Conservation (phyloP, 768 basidiomycete species). For the Suillus cothurnatus region DNA sequence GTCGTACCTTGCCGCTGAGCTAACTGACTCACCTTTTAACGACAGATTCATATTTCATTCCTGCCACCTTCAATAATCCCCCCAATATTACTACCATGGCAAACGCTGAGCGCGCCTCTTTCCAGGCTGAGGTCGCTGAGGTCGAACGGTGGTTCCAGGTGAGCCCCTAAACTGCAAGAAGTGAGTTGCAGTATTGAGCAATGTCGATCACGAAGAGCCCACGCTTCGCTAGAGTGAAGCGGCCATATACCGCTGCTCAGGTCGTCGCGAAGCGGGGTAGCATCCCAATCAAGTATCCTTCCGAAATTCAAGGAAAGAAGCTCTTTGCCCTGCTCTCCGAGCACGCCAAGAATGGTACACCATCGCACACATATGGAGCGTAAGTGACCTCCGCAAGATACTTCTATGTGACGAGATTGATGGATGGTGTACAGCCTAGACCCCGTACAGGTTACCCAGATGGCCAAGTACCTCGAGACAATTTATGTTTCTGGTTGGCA, state of each 20-base stretch:
- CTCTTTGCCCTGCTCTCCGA: conserved; percentile 73
- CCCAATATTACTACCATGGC: conserved; percentile 46
- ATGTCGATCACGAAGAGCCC: conserved; percentile 56
- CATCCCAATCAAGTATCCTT: conserved; percentile 83
- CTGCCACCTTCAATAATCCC: conserved; percentile 21
- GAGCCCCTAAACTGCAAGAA: conserved; percentile 22
- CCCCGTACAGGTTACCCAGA: conserved; percentile 97
- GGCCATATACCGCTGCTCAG: conserved; percentile 91
- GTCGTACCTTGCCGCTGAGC: not conserved
- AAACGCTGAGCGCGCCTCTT: conserved; percentile 60
- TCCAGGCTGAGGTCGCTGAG: conserved; percentile 79
- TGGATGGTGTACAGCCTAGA: conserved; percentile 70
- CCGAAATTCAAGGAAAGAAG: conserved; percentile 84
- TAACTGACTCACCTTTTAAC: conserved; percentile 7
- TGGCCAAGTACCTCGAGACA: conserved; percentile 98
- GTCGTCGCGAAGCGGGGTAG: conserved; percentile 95
- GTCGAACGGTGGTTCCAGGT: conserved; percentile 96
- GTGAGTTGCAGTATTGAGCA: not conserved
- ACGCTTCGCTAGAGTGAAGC: conserved; percentile 83
- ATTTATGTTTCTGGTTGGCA: conserved; percentile 99
- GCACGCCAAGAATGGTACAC: conserved; percentile 76
- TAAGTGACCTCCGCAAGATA: conserved; percentile 50
- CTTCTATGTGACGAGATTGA: conserved; percentile 4
- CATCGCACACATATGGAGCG: conserved; percentile 98
- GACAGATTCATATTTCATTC: conserved; percentile 23